Conservation (phyloP, 768 basidiomycete species). For the Collybiopsis luxurians region DNA sequence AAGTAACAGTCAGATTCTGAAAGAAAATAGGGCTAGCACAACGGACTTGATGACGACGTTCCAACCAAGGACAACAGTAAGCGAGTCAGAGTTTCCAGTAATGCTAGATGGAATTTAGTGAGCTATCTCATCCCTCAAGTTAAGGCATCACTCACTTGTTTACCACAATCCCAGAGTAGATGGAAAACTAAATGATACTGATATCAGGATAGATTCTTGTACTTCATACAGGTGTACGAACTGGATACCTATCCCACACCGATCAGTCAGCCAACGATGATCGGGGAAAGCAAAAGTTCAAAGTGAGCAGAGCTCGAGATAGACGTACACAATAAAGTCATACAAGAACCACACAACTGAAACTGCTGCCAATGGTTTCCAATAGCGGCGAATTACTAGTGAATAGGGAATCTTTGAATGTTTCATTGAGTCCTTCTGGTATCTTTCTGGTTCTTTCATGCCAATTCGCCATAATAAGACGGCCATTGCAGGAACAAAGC, state of each 20-base stretch:
- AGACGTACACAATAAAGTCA: conserved; percentile 69
- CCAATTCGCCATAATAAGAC: conserved; percentile 87
- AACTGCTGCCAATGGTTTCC: conserved; percentile 67
- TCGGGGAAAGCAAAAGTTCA: too few relatives aligned
- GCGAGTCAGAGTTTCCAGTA: conserved; percentile 47
- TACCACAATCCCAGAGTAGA: conserved; percentile 79
- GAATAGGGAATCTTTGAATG: conserved; percentile 68
- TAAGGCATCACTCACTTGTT: conserved; percentile 45
- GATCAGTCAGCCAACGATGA: too few relatives aligned
- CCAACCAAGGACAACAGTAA: conserved; percentile 78
- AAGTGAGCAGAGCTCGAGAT: neutral
- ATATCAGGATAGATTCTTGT: too few relatives aligned
- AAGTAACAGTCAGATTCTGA: conserved; percentile 35
- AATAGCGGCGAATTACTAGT: conserved; percentile 79
- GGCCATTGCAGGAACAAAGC: conserved; percentile 72
- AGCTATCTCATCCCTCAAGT: neutral
- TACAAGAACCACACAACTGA: conserved; percentile 84
- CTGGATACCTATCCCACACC: conserved; percentile 50
- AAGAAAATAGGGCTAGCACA: conserved; percentile 3
- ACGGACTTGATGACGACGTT: conserved; percentile 77
- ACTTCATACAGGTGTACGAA: too few relatives aligned
- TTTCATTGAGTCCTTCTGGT: conserved; percentile 79
- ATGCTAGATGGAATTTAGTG: conserved; percentile 37
- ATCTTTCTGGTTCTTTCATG: conserved; percentile 79
- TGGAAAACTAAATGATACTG: conserved; percentile 52